These are phyloP conservation scores for Solanum bulbocastanum DNA, from an alignment of 257 asterid genomes.

Conservation along the genomic window DNA sequence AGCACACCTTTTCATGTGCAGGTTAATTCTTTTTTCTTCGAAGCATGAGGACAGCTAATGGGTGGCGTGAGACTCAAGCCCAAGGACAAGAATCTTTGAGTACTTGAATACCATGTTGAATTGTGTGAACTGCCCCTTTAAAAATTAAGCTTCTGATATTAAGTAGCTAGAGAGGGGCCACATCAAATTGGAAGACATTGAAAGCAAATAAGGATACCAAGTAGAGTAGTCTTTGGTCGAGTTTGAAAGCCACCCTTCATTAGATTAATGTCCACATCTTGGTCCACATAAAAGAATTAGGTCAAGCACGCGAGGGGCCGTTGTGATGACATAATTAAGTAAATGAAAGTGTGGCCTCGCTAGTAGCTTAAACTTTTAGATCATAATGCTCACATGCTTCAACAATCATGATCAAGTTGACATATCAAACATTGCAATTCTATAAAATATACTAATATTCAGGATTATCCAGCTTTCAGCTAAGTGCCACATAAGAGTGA, in stretches of 20 bases:
- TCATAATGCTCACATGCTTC: background rate
- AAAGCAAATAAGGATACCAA: background rate
- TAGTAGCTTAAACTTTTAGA: background rate
- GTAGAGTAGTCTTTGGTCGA: background rate
- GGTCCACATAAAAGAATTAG: background rate
- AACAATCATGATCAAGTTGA: background rate
- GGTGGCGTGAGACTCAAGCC: background rate
- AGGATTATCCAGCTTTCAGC: background rate
- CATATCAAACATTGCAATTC: background rate
- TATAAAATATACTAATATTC: background rate
- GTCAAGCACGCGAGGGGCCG: background rate
- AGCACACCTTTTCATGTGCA: background rate
- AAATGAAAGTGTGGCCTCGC: background rate
- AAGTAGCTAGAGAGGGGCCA: background rate
- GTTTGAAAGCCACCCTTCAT: background rate
- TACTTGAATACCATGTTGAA: background rate
- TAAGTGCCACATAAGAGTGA: background rate
- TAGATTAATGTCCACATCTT: background rate
- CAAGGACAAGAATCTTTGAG: background rate
- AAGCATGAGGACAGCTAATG: background rate
- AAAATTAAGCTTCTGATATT: background rate
- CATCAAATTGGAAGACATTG: background rate
- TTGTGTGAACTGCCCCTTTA: background rate
- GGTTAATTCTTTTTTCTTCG: background rate
- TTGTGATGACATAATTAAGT: background rate